Percentiles rank a stretch among this genome's conserved stretches.
Evolutionary conservation across 768 basidiomycete species (phyloP).

Genomic region (Serendipita vermifera): DNA sequence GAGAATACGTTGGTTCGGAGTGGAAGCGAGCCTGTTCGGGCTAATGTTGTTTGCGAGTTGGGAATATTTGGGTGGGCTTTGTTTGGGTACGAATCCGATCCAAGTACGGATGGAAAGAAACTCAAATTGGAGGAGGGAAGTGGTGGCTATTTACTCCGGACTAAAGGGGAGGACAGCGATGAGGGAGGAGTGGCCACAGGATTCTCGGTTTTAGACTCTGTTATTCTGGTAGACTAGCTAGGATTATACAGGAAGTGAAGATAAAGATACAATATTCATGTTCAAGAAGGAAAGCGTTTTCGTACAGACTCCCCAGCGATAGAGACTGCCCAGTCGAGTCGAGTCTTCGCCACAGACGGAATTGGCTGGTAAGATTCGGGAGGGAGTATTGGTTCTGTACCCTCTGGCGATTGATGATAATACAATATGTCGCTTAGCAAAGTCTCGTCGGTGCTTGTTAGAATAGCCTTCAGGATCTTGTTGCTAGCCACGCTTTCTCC

Average conservation of each 20-base stretch:
- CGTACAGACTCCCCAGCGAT: background rate
- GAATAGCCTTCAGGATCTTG: background rate
- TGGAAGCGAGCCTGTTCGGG: constrained; percentile 39
- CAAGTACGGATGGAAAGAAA: constrained; percentile 18
- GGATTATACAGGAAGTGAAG: no score
- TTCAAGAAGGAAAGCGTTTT: background rate
- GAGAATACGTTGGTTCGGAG: constrained; percentile 69
- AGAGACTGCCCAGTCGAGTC: background rate
- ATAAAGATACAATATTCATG: background rate
- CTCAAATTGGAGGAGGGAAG: constrained; percentile 40
- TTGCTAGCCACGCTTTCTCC: background rate
- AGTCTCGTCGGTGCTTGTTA: background rate
- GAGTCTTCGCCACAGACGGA: background rate
- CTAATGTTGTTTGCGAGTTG: constrained; percentile 75
- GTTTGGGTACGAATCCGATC: constrained; percentile 38
- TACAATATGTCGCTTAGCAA: background rate
- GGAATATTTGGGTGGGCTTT: constrained; percentile 86
- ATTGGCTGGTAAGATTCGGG: background rate
- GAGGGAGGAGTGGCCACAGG: constrained; percentile 87
- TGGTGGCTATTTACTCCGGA: constrained; percentile 75
- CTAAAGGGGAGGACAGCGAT: constrained; percentile 80
- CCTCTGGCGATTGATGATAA: background rate
- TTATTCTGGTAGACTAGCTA: constrained; percentile 42
- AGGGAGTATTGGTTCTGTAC: background rate
- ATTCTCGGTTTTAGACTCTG: constrained; percentile 60